Conservation (phyloP, 1,284 basidiomycete genomes). For the Papiliotrema terrestris region DNA sequence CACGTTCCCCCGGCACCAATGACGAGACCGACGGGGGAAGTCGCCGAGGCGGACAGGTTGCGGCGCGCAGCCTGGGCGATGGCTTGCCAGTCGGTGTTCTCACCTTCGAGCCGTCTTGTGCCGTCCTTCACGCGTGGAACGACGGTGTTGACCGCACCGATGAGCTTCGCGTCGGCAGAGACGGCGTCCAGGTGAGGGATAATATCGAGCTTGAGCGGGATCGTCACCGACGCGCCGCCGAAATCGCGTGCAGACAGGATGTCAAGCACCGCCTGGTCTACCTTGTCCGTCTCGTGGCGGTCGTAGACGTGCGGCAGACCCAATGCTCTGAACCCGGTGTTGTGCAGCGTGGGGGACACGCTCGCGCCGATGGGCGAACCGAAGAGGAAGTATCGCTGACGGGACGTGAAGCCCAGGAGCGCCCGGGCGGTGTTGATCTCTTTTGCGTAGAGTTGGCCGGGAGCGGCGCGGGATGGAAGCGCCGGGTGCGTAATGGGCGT, state of each 20-base stretch:
- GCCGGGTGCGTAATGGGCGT: constrained; percentile 86
- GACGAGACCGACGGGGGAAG: constrained; percentile 61
- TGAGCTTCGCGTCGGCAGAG: constrained; percentile 71
- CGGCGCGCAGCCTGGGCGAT: constrained; percentile 59
- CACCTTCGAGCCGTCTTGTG: constrained; percentile 63
- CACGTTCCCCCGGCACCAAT: constrained; percentile 91
- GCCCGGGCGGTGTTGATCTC: constrained; percentile 79
- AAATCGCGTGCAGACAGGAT: constrained; percentile 68
- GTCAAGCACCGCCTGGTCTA: constrained; percentile 64
- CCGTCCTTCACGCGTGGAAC: constrained; percentile 58
- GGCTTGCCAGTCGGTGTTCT: constrained; percentile 92
- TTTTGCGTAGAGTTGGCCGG: constrained; percentile 84
- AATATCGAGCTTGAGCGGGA: constrained; percentile 85
- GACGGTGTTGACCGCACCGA: constrained; percentile 92
- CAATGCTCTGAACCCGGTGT: constrained; percentile 75
- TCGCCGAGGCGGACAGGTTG: constrained; percentile 44
- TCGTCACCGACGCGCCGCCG: constrained; percentile 94
- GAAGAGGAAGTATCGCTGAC: constrained; percentile 76
- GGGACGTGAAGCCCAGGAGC: constrained; percentile 72
- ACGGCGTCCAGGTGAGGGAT: constrained; percentile 73
- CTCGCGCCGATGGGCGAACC: constrained; percentile 86
- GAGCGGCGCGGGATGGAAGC: constrained; percentile 78
- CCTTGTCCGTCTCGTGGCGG: constrained; percentile 67
- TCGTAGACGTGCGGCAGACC: constrained; percentile 75
- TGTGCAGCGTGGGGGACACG: constrained; percentile 90